Percentiles rank a stretch among this genome's conserved stretches.
Conservation (phyloP, 345 rosid genomes). For the Erysimum cheiranthoides region DNA sequence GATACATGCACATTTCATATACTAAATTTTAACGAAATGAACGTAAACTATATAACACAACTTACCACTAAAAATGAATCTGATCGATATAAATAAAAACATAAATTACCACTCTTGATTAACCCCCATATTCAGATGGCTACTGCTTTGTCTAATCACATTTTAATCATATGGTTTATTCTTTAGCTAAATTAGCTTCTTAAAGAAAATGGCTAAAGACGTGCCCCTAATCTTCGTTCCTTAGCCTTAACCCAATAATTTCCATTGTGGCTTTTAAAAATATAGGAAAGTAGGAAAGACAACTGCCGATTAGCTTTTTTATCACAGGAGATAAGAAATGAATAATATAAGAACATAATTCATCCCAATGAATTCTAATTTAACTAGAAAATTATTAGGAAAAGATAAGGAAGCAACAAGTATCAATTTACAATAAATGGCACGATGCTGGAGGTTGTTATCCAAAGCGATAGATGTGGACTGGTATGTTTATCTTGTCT, state of each 20-base stretch:
- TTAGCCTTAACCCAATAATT: background rate
- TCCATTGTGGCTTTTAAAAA: background rate
- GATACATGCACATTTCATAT: background rate
- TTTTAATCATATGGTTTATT: background rate
- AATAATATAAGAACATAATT: conserved; percentile 6
- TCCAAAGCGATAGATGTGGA: conserved; percentile 23
- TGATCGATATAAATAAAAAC: background rate
- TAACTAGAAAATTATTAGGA: conserved; percentile 14
- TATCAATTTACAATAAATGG: conserved; percentile 26
- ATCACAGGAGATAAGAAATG: background rate
- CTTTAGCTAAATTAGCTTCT: background rate
- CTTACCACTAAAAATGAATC: too few relatives aligned
- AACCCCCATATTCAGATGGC: background rate
- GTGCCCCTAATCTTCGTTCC: background rate
- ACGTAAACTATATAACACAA: background rate
- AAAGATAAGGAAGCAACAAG: conserved; percentile 32
- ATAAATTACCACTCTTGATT: background rate
- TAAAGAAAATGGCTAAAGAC: background rate
- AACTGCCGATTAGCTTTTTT: background rate
- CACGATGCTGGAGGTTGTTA: conserved; percentile 5
- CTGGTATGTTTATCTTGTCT: conserved; percentile 24
- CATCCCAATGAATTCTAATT: background rate
- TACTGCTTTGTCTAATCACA: background rate
- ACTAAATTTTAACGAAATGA: too few relatives aligned
- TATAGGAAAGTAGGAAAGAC: background rate